These are phyloP conservation scores for Casuarina equisetifolia DNA, from an alignment of 306 rosid species.

Conservation along the genomic window DNA sequence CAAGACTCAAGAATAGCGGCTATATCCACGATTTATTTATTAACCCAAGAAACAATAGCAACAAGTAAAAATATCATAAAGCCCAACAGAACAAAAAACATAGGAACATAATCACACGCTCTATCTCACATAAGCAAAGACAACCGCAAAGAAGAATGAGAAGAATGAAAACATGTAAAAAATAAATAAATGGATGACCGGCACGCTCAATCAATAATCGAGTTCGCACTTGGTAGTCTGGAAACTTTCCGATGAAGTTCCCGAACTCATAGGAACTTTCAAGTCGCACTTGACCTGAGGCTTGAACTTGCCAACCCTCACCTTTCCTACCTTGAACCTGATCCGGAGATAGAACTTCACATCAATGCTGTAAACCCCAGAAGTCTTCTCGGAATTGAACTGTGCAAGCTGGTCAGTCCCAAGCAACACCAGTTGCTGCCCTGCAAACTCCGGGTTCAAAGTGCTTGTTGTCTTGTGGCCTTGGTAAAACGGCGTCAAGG, in stretches of 20 bases:
- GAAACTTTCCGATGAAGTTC: conserved; percentile 30
- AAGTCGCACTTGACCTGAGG: conserved; percentile 61
- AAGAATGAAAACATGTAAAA: not conserved
- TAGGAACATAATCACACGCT: not conserved
- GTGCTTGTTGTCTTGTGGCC: conserved; percentile 61
- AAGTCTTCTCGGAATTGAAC: conserved; percentile 32
- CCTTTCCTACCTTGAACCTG: conserved; percentile 48
- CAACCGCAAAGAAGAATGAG: not conserved
- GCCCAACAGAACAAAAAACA: not conserved
- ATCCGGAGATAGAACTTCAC: conserved; percentile 57
- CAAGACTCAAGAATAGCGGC: not conserved
- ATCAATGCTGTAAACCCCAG: conserved; percentile 45
- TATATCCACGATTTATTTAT: not conserved
- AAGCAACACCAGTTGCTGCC: conserved; percentile 34
- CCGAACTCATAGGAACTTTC: conserved; percentile 45
- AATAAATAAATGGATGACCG: not conserved
- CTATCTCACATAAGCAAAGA: not conserved
- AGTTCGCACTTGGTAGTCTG: conserved; percentile 50
- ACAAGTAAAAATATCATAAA: not conserved
- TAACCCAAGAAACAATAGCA: not conserved
- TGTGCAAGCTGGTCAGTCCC: conserved; percentile 23
- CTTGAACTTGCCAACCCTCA: conserved; percentile 50
- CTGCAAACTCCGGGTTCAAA: conserved; percentile 39
- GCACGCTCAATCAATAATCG: conserved; percentile 37
- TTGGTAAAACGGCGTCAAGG: conserved; percentile 45